Conservation (phyloP, 2,329 filamentous ascomycete genomes). For the Botrytis fragariae region DNA sequence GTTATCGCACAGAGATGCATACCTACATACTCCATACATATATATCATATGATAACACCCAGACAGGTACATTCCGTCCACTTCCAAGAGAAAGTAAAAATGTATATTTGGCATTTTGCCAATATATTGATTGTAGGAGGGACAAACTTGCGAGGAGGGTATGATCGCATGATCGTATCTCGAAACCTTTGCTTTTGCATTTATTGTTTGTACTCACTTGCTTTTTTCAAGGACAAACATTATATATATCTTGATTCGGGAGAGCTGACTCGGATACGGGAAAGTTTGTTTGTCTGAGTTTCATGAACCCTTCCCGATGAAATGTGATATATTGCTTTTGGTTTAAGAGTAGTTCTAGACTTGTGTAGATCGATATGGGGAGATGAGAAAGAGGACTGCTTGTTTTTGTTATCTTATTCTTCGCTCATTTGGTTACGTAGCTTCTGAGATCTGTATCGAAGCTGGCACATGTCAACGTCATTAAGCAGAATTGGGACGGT, state of each 20-base stretch:
- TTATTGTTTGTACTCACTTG: conserved; percentile 1
- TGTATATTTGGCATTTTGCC: not conserved
- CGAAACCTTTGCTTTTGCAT: conserved; percentile 3
- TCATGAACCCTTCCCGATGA: not conserved
- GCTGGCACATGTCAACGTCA: not conserved
- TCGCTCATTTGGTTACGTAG: not conserved
- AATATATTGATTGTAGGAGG: conserved; percentile 2
- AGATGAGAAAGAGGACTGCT: not conserved
- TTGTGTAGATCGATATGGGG: not conserved
- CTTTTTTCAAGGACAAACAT: conserved; percentile 14
- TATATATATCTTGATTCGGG: not conserved
- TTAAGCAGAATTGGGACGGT: not conserved
- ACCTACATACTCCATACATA: not conserved
- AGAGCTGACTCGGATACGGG: conserved; percentile 6
- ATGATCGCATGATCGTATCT: not conserved
- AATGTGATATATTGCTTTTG: conserved; percentile 16
- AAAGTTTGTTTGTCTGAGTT: conserved; percentile 17
- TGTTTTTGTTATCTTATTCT: not conserved
- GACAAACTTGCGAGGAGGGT: not conserved
- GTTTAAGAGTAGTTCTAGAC: not conserved
- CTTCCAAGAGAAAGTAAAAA: not conserved
- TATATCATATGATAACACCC: not conserved
- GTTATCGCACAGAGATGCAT: not conserved
- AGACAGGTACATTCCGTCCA: not conserved
- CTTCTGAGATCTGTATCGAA: not conserved